Percentiles rank a stretch among this genome's conserved stretches.
These are phyloP conservation scores for Orbilia brochopaga DNA, from an alignment of 2,329 filamentous ascomycete genomes.

Conservation along the genomic window DNA sequence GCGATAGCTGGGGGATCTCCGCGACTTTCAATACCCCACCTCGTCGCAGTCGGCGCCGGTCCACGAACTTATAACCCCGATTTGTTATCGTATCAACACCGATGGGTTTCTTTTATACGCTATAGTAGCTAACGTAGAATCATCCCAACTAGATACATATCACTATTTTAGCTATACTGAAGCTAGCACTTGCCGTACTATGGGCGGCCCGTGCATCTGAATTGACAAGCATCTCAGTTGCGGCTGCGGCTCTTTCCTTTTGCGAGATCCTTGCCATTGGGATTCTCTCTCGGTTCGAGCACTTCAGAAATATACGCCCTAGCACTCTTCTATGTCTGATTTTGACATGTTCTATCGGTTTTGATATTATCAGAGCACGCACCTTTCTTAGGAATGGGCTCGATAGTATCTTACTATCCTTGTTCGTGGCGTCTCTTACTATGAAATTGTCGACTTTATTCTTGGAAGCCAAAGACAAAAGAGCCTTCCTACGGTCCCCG, in stretches of 20 bases:
- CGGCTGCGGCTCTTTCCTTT: slow-evolving; percentile 34
- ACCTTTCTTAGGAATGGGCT: slow-evolving; percentile 36
- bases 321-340: slow-evolving; percentile 35
- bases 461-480: slow-evolving; percentile 44
- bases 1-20: neutral
- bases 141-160: slow-evolving; percentile 22
- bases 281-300: slow-evolving; percentile 36
- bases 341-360: slow-evolving; percentile 30
- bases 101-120: no score
- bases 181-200: slow-evolving; percentile 26
- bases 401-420: slow-evolving; percentile 34
- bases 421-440: slow-evolving; percentile 39
- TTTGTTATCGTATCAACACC: no score
- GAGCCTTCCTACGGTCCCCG: slow-evolving; percentile 34
- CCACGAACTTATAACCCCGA: no score
- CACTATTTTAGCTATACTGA: slow-evolving; percentile 24
- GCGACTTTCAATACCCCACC: no score
- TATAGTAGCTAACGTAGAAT: no score
- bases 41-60: no score
- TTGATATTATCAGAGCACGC: slow-evolving; percentile 29
- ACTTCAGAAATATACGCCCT: slow-evolving; percentile 42
- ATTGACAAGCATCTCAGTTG: slow-evolving; percentile 27
- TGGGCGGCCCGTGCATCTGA: slow-evolving; percentile 33
- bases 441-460: slow-evolving; percentile 35
- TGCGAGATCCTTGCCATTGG: slow-evolving; percentile 41